Conservation (phyloP, 257 asterid species). For the Henckelia pumila region DNA sequence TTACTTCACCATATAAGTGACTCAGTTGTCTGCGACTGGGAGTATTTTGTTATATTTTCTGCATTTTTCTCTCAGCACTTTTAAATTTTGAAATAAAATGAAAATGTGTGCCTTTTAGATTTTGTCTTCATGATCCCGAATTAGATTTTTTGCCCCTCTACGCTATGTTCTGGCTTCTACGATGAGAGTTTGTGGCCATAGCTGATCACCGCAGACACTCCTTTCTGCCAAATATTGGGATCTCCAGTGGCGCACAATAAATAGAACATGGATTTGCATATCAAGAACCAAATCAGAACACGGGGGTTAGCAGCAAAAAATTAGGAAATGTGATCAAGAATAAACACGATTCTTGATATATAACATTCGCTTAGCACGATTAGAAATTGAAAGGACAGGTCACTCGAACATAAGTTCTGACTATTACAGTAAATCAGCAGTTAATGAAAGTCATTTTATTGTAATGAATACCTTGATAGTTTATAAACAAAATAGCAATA, state of each 20-base stretch:
- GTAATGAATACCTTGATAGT: background rate
- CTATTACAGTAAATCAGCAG: too few relatives aligned
- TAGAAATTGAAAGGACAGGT: too few relatives aligned
- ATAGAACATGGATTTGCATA: background rate
- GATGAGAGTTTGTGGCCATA: background rate
- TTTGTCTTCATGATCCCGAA: background rate
- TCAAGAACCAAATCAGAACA: too few relatives aligned
- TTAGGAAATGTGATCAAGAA: too few relatives aligned
- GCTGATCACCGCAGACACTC: background rate
- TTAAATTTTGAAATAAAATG: background rate
- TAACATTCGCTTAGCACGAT: too few relatives aligned
- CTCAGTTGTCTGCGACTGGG: background rate
- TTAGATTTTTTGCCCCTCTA: background rate
- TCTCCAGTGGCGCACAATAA: background rate
- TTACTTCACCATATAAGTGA: too few relatives aligned
- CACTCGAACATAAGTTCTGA: too few relatives aligned
- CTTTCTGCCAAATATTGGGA: background rate
- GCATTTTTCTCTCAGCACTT: background rate
- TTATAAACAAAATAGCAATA: slow-evolving; percentile 8
- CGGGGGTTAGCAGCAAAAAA: too few relatives aligned
- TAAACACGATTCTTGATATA: too few relatives aligned
- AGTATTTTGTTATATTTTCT: background rate
- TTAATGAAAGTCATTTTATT: background rate
- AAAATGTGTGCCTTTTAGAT: too few relatives aligned
- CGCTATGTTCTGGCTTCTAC: background rate